Evolutionary conservation across 257 asterid genomes (phyloP).

Genomic region (Solanum phureja): DNA sequence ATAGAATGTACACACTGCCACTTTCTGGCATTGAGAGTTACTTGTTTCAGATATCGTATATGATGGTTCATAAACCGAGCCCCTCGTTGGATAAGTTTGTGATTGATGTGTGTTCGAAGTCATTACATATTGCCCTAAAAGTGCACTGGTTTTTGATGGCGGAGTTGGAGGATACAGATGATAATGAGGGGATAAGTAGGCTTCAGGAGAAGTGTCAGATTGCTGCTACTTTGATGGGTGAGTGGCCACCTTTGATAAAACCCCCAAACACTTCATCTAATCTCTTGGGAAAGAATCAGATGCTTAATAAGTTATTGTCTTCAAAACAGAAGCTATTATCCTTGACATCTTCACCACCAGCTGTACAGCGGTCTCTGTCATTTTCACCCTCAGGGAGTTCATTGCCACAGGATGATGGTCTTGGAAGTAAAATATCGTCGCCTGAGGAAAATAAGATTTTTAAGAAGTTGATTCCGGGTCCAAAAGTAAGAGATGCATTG

Average conservation of each 20-base stretch:
- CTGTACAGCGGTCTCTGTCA: slow-evolving; percentile 29
- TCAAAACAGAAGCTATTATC: slow-evolving; percentile 75
- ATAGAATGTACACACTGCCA: slow-evolving; percentile 89
- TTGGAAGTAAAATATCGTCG: slow-evolving; percentile 17
- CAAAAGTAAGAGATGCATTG: slow-evolving; percentile 67
- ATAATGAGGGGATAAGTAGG: slow-evolving; percentile 83
- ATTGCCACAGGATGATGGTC: slow-evolving; percentile 40
- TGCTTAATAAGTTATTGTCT: slow-evolving; percentile 66
- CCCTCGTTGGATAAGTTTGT: slow-evolving; percentile 91
- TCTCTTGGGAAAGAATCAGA: slow-evolving; percentile 63
- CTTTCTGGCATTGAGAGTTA: slow-evolving; percentile 83
- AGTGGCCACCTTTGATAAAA: slow-evolving; percentile 74
- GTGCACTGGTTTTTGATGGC: slow-evolving; percentile 95
- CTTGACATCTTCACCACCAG: slow-evolving; percentile 65
- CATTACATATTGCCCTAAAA: slow-evolving; percentile 70
- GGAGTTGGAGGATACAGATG: slow-evolving; percentile 88
- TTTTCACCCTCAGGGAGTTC: slow-evolving; percentile 47
- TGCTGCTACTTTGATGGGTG: slow-evolving; percentile 92
- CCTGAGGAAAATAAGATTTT: slow-evolving; percentile 72
- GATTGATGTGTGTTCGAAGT: slow-evolving; percentile 68
- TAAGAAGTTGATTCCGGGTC: slow-evolving; percentile 72
- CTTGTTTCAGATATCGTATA: slow-evolving; percentile 82
- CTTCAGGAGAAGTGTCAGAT: slow-evolving; percentile 93
- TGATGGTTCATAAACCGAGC: slow-evolving; percentile 89
- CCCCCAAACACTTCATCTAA: slow-evolving; percentile 36